Conservation (phyloP, 2,329 filamentous ascomycete species). For the Fusarium sp. region DNA sequence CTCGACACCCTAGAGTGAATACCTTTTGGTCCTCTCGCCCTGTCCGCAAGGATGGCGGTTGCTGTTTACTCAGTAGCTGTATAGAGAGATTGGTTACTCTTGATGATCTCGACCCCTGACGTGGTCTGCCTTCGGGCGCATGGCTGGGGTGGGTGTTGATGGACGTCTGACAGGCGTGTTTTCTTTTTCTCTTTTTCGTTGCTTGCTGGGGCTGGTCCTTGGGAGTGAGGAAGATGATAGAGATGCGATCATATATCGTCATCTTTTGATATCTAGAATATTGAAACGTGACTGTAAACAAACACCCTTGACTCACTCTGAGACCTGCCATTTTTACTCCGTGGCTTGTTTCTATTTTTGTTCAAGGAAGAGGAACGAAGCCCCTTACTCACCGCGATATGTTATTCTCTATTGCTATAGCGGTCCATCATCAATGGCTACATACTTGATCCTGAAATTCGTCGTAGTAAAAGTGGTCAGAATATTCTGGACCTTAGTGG, state of each 20-base stretch:
- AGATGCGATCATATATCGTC: neutral
- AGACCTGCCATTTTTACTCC: conserved; percentile 71
- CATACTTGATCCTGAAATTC: conserved; percentile 49
- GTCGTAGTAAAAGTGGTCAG: neutral
- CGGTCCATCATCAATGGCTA: conserved; percentile 76
- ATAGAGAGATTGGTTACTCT: conserved; percentile 75
- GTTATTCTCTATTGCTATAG: conserved; percentile 66
- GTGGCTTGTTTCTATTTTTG: conserved; percentile 86
- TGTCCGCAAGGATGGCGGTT: conserved; percentile 66
- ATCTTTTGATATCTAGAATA: neutral
- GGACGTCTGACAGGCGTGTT: conserved; percentile 85
- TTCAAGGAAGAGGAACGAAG: conserved; percentile 64
- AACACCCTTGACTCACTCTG: conserved; percentile 82
- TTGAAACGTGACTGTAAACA: neutral
- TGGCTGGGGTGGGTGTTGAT: conserved; percentile 82
- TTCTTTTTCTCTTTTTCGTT: conserved; percentile 67
- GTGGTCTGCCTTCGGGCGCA: conserved; percentile 81
- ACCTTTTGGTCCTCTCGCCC: conserved; percentile 42
- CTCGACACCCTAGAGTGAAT: conserved; percentile 68
- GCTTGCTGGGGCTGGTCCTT: conserved; percentile 56
- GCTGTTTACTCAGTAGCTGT: conserved; percentile 59
- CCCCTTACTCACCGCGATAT: conserved; percentile 77
- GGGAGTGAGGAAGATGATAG: conserved; percentile 62
- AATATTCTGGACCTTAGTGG: too few relatives aligned
- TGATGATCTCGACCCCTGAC: conserved; percentile 91